Evolutionary conservation across 495 filamentous ascomycete genomes (phyloP), one percentile per base, ranked within the genome.

Genomic region (Aspergillus heteromorphus): DNA sequence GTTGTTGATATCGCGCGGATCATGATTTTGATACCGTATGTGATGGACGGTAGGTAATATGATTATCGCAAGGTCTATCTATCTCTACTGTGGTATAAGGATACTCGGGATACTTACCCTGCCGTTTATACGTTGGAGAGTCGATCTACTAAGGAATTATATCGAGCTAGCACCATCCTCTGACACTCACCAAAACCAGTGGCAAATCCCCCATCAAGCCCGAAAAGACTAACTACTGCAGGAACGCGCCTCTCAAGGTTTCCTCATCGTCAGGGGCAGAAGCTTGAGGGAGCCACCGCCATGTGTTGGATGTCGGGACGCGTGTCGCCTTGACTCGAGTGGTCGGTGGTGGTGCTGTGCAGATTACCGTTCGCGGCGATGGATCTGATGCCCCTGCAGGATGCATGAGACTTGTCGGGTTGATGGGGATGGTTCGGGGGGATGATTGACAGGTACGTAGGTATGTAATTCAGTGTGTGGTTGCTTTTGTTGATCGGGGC

Each of bases 311-410:
- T 27, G 23, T 27, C 23, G 23, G 23, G 14, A 47, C 43, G 43
- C 43, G 43, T 27, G 43, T 47, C n/a, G n/a, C n/a, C n/a, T n/a
- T n/a, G n/a, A n/a, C n/a, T n/a, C 43, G 43, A 47, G 43, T 29
- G n/a, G 43, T 27, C 40, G 40, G 20, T 6, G 18, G n/a, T n/a
- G n/a, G n/a, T n/a, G n/a, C n/a, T n/a, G 21, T 47, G 43, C 43
- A 23, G 23, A n/a, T n/a, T 30, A 29, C 13, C 7, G n/a, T 8
- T 29, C 11, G 9, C 19, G 23, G 14, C 13, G 6, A 16, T 13
- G 43, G 7, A 45, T 45, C 11, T 13, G 11, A n/a, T 45, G 27
- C 43, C 43, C 21, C 43, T 47, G 43, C 43, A 47, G 21, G 43
- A 47, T 47, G 43, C 43, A 47, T 47, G 43, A 47, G 21, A 47